A percentile compares a stretch with the other conserved stretches of the same genome.
Conservation (phyloP, 2,329 filamentous ascomycete species). For the Verticillium zaregamsianum region DNA sequence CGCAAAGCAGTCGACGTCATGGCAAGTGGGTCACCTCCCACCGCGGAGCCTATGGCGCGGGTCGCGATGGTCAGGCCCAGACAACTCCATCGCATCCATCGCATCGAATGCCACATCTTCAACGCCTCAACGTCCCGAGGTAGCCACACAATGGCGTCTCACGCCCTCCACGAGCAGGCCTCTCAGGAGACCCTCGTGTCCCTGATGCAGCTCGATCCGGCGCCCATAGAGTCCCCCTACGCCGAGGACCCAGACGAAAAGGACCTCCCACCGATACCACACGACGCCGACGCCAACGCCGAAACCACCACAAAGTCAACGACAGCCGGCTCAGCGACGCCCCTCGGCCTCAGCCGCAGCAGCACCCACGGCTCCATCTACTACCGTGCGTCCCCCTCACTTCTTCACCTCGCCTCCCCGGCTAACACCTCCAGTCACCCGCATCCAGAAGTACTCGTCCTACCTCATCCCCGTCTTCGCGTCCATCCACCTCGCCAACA, state of each 20-base stretch:
- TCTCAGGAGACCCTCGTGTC: conserved; percentile 15
- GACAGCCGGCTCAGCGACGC: conserved; percentile 36
- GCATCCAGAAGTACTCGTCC: conserved; percentile 83
- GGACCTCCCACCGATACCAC: conserved; percentile 34
- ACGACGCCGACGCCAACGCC: conserved; percentile 22
- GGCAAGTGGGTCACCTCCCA: background rate
- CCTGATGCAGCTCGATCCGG: conserved; percentile 15
- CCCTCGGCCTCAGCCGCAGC: conserved; percentile 55
- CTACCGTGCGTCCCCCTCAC: conserved; percentile 55
- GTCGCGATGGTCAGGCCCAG: background rate
- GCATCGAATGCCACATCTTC: background rate
- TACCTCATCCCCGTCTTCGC: conserved; percentile 79
- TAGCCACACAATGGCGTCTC: conserved; percentile 6
- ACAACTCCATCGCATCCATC: background rate
- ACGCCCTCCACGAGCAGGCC: conserved; percentile 9
- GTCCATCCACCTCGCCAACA: conserved; percentile 74
- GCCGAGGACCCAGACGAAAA: conserved; percentile 37
- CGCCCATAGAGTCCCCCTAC: conserved; percentile 51
- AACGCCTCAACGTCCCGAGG: background rate
- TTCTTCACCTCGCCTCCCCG: background rate
- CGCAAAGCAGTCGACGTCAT: no score
- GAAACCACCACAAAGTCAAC: conserved; percentile 24
- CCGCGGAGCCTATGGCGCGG: background rate
- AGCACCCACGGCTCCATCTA: conserved; percentile 65
- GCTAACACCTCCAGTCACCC: conserved; percentile 48